phyloP scores from a whole-genome alignment of 169 alveolate genomes.

The Plasmodium adleri region DNA sequence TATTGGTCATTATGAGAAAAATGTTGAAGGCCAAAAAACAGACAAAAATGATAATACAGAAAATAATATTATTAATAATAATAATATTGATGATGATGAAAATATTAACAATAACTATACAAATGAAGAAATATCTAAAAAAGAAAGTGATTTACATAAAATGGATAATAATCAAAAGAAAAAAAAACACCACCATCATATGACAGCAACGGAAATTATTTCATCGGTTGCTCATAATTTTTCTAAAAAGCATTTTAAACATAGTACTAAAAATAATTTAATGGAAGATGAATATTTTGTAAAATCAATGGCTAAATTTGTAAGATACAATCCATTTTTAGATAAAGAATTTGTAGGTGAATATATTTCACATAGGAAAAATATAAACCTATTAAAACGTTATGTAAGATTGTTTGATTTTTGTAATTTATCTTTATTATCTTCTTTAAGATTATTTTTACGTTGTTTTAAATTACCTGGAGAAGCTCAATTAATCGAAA shows the following conservation, averaged over 20 bases:
- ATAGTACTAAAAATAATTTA: constrained; percentile 49
- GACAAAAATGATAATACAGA: background rate
- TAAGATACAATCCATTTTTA: constrained; percentile 80
- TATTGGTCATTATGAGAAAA: background rate
- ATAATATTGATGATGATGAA: background rate
- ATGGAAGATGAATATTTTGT: constrained; percentile 77
- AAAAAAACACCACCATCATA: constrained; percentile 6
- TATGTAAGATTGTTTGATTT: constrained; percentile 87
- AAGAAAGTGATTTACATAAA: constrained; percentile 13
- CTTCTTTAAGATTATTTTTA: constrained; percentile 88
- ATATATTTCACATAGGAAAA: constrained; percentile 83
- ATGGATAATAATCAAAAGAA: background rate
- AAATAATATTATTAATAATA: background rate
- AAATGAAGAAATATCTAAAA: constrained; percentile 10
- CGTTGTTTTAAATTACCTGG: constrained; percentile 92
- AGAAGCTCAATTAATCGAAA: constrained; percentile 93
- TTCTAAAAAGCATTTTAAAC: background rate
- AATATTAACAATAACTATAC: background rate
- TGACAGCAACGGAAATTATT: background rate
- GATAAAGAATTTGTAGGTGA: constrained; percentile 86
- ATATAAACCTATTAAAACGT: constrained; percentile 83
- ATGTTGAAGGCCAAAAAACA: background rate
- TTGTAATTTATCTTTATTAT: constrained; percentile 87
- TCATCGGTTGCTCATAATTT: background rate
- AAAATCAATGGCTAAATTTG: constrained; percentile 81